Conservation (phyloP, 129 eudicot species). For the Centrapalus pauciflorus region DNA sequence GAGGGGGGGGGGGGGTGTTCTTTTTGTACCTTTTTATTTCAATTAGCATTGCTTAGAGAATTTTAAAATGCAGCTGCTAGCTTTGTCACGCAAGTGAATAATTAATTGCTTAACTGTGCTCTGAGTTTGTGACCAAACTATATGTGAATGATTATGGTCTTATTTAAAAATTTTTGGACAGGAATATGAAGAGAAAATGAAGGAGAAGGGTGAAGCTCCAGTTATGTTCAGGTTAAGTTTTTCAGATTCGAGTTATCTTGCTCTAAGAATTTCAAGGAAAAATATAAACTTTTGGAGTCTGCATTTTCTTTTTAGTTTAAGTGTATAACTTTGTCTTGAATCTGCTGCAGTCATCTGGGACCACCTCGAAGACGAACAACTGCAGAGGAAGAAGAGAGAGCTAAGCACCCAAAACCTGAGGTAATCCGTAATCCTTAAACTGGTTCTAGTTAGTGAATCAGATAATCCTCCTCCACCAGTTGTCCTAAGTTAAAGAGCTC, state of each 20-base stretch:
- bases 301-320: not conserved
- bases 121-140: not conserved
- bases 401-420: constrained; percentile 81
- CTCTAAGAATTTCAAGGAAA: constrained; percentile 1
- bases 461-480: not conserved
- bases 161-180: constrained; percentile 20
- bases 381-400: constrained; percentile 89
- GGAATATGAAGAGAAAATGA: constrained; percentile 95
- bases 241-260: not conserved
- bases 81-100: not conserved
- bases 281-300: not conserved
- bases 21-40: not conserved
- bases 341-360: constrained; percentile 83
- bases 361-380: constrained; percentile 64
- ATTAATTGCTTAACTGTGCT: not conserved
- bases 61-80: not conserved
- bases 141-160: not conserved
- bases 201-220: constrained; percentile 95
- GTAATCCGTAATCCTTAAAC: constrained; percentile 38
- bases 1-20: not conserved
- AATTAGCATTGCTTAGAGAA: not conserved
- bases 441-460: not conserved
- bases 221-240: constrained; percentile 86
- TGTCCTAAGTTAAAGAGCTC: not conserved
- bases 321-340: not conserved